phyloP scores from a whole-genome alignment of 2,329 filamentous ascomycete genomes.

The Aureobasidium sp. region DNA sequence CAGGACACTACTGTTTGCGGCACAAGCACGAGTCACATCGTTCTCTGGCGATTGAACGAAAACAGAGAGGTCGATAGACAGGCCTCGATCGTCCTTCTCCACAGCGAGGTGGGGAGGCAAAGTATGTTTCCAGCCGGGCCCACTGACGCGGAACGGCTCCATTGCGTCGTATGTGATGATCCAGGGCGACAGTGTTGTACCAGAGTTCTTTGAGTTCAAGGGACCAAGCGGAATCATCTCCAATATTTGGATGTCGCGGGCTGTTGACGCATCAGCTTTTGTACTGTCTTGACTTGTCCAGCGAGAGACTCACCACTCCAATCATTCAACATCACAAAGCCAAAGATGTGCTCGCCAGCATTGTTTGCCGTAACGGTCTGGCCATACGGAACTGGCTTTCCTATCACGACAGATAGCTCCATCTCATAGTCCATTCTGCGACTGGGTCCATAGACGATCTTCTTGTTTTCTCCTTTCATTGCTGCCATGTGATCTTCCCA shows the following conservation, averaged over 20 bases:
- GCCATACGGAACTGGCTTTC: conserved; percentile 35
- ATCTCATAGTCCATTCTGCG: conserved; percentile 44
- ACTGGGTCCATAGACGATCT: conserved; percentile 43
- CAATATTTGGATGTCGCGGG: conserved; percentile 54
- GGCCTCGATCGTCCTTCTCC: conserved; percentile 20
- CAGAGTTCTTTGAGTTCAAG: conserved; percentile 55
- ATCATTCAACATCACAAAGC: conserved; percentile 56
- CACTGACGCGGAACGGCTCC: conserved; percentile 27
- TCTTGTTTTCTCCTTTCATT: conserved; percentile 38
- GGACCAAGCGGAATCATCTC: conserved; percentile 58
- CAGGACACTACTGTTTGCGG: conserved; percentile 32
- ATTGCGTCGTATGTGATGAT: conserved; percentile 54
- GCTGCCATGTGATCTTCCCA: conserved; percentile 21
- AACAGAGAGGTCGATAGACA: conserved; percentile 28
- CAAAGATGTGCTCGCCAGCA: conserved; percentile 52
- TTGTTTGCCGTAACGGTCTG: conserved; percentile 34
- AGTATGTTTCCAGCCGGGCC: conserved; percentile 22
- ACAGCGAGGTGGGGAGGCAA: conserved; percentile 24
- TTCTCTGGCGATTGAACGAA: conserved; percentile 19
- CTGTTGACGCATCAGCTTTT: conserved; percentile 23
- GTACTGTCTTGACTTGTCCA: neutral
- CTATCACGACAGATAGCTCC: conserved; percentile 43
- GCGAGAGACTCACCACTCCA: conserved; percentile 42
- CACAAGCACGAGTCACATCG: conserved; percentile 20
- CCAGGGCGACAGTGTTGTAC: conserved; percentile 56